Conservation (phyloP, 768 basidiomycete genomes). For the Exidia glandulosa region DNA sequence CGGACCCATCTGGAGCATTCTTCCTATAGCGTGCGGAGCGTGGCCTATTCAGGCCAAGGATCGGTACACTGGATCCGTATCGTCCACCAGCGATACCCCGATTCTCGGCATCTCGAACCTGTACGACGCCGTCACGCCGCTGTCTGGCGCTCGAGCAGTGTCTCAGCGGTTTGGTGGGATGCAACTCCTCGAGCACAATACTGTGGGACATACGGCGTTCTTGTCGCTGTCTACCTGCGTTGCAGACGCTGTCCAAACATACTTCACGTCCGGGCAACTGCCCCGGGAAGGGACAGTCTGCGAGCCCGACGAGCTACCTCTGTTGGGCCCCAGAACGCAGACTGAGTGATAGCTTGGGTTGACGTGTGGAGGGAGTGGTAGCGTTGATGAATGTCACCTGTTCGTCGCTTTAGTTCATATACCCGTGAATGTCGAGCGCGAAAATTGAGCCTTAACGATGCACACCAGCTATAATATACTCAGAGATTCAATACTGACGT, state of each 20-base stretch:
- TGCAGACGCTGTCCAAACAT: neutral
- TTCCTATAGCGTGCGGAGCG: neutral
- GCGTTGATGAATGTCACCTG: no score
- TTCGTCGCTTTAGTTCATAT: no score
- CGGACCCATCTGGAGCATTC: neutral
- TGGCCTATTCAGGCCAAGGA: neutral
- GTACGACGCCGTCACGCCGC: neutral
- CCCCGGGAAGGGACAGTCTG: neutral
- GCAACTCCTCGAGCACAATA: neutral
- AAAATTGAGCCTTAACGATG: no score
- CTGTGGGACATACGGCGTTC: neutral
- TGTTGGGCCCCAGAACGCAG: no score
- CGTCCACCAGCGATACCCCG: neutral
- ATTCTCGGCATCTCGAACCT: neutral
- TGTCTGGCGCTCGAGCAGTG: neutral
- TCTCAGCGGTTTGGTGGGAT: neutral
- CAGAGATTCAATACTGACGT: no score
- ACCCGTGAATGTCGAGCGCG: no score
- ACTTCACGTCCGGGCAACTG: neutral
- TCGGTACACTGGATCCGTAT: neutral
- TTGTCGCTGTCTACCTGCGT: neutral
- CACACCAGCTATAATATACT: no score
- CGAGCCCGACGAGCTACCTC: neutral
- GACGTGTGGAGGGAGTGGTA: no score
- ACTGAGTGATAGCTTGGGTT: no score